These are phyloP conservation scores for Pseudogymnoascus sp. DNA, from an alignment of 2,329 filamentous ascomycete genomes.

Conservation along the genomic window DNA sequence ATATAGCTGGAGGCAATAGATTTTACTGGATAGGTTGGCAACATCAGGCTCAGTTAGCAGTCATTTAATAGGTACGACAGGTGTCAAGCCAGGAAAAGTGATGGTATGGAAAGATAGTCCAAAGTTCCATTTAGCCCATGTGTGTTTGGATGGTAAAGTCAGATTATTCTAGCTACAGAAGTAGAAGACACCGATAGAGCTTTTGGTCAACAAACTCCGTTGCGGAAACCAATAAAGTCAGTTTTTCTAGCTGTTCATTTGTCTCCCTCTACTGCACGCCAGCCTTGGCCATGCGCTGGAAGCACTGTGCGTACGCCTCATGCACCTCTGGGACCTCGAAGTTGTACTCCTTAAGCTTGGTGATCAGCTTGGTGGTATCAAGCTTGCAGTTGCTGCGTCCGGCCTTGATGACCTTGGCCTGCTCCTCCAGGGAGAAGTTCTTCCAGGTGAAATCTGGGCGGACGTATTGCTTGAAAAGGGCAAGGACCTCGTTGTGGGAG, in stretches of 20 bases:
- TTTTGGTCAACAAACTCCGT: neutral
- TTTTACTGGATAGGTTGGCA: neutral
- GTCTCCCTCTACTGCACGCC: conserved; percentile 38
- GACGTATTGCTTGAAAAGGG: conserved; percentile 54
- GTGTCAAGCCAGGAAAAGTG: neutral
- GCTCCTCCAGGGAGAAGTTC: conserved; percentile 59
- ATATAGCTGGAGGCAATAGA: neutral
- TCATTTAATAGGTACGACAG: neutral
- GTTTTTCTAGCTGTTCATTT: conserved; percentile 3
- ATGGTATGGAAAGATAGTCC: neutral
- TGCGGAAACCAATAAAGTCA: neutral
- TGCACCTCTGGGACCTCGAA: conserved; percentile 53
- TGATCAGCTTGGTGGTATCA: conserved; percentile 52
- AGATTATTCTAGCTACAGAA: conserved; percentile 6
- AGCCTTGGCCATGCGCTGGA: conserved; percentile 53
- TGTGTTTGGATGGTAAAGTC: neutral
- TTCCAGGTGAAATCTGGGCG: conserved; percentile 52
- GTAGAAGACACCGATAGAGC: neutral
- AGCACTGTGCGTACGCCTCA: conserved; percentile 52
- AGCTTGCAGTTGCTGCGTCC: conserved; percentile 58
- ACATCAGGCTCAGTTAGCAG: neutral
- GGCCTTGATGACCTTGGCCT: conserved; percentile 59
- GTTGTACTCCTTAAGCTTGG: conserved; percentile 50
- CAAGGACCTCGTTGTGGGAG: conserved; percentile 61
- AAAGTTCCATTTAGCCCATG: neutral